Base-by-base conservation (phyloP, 2,329 filamentous ascomycete genomes). In the Colletotrichum sp. region DNA sequence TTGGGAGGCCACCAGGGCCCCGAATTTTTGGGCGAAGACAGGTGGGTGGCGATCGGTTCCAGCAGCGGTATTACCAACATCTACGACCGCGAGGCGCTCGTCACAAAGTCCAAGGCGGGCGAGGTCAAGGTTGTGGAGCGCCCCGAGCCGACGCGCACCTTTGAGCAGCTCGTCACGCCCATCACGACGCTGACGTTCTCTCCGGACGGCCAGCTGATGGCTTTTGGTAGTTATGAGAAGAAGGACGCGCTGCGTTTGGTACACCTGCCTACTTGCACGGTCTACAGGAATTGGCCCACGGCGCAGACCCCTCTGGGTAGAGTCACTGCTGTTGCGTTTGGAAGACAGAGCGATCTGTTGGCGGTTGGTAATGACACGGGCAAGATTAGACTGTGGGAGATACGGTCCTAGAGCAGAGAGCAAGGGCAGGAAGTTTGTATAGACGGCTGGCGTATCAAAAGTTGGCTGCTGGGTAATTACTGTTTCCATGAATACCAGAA, bases 271-370 rank as follows among this genome's bases (percentile, higher is more conserved):
- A 96, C 92, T 79, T 98, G 96, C 84, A 98, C 96, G 2, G 95
- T 99, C 24, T 99, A 97, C 89, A 93, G 93, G 81, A 99, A 99
- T 85, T 99, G 97, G 97, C 97, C 97, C 28, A 99, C 96, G 70
- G 92, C 93, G 78, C 93, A 94, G 83, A 99, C 97, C 72, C 96
- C 96, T 1, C 85, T 99, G 77, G 97, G 97, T 0, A 90, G 95
- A 75, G 93, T 99, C 79, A 95, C 95, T 3, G 89, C 92, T 1
- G 91, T 96, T 76, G 93, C 94, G 5, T 94, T 95, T 82, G 90
- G 90, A 24, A 88, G 87, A 8, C 88, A 89, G 77, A 94, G 92
- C 76, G 90, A 94, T 80, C 84, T 96, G 80, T 83, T 99, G 78
- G 95, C 95, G 13, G 94, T 99, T 68, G 96, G 93, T 21, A 99